Evolutionary conservation across 768 basidiomycete genomes (phyloP).

Genomic region (Mycena epipterygia): DNA sequence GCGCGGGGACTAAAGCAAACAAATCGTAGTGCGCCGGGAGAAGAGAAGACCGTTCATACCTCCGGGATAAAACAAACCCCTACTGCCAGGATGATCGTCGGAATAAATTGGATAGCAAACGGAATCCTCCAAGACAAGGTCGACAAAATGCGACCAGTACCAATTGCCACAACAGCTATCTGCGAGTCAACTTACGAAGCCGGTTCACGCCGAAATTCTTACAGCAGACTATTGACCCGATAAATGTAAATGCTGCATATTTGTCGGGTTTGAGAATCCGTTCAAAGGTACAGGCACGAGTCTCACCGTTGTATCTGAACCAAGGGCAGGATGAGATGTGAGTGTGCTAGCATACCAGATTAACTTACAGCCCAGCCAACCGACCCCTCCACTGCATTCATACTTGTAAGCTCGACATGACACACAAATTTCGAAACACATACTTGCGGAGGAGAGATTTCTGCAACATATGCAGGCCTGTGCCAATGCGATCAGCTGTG

Average conservation of each 20-base stretch:
- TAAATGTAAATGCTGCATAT: constrained; percentile 54
- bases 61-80: constrained; percentile 55
- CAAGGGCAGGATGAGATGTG: neutral
- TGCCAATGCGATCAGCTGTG: constrained; percentile 49
- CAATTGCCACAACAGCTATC: constrained; percentile 55
- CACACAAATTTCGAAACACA: neutral
- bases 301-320: constrained; percentile 53
- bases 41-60: constrained; percentile 37
- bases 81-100: constrained; percentile 54
- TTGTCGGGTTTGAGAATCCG: neutral
- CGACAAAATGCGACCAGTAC: constrained; percentile 50
- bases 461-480: constrained; percentile 63
- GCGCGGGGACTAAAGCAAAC: constrained; percentile 58
- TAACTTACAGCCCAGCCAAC: constrained; percentile 61
- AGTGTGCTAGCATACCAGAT: neutral
- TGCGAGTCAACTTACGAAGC: neutral
- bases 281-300: constrained; percentile 19
- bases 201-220: neutral
- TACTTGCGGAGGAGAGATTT: constrained; percentile 70
- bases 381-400: constrained; percentile 60
- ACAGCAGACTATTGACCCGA: constrained; percentile 50
- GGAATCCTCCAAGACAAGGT: constrained; percentile 63
- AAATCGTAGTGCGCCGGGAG: neutral
- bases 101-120: constrained; percentile 64
- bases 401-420: neutral